These are phyloP conservation scores for Cutaneotrichosporon sp. DNA, from an alignment of 1,284 basidiomycete species.

Conservation along the genomic window DNA sequence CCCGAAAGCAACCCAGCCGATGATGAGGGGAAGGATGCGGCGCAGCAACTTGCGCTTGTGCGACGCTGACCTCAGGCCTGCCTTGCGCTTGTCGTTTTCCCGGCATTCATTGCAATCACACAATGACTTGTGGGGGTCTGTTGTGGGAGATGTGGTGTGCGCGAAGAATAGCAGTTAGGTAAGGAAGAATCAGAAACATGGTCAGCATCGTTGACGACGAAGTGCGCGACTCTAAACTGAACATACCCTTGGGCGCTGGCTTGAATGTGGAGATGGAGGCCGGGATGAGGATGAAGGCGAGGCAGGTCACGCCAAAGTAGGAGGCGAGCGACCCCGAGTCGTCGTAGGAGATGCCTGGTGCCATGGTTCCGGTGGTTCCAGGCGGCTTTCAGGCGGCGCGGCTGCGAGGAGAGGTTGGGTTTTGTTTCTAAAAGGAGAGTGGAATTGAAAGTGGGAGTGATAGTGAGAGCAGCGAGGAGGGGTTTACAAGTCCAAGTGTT, in stretches of 20 bases:
- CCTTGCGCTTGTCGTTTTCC: constrained; percentile 15
- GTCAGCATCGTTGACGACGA: not conserved
- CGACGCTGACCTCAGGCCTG: constrained; percentile 48
- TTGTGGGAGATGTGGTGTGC: constrained; percentile 39
- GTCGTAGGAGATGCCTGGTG: constrained; percentile 60
- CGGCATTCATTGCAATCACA: constrained; percentile 35
- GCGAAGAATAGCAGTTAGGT: not conserved
- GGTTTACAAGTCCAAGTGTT: no score
- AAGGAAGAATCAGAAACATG: constrained; percentile 32
- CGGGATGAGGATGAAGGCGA: constrained; percentile 72
- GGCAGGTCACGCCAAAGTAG: constrained; percentile 81
- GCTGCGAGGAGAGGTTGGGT: not conserved
- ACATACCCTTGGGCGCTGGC: constrained; percentile 40
- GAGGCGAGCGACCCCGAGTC: constrained; percentile 82
- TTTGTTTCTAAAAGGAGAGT: not conserved
- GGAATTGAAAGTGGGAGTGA: no score
- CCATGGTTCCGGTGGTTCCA: constrained; percentile 23
- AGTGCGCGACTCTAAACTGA: no score
- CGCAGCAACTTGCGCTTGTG: constrained; percentile 23
- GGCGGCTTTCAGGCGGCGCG: not conserved
- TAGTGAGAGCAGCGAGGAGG: no score
- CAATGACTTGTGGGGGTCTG: constrained; percentile 30
- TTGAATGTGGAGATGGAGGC: constrained; percentile 58
- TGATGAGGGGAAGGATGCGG: constrained; percentile 57
- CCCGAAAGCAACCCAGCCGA: constrained; percentile 71